Base-by-base conservation (phyloP, 129 eudicot genomes). In the Heracleum sosnowskyi region DNA sequence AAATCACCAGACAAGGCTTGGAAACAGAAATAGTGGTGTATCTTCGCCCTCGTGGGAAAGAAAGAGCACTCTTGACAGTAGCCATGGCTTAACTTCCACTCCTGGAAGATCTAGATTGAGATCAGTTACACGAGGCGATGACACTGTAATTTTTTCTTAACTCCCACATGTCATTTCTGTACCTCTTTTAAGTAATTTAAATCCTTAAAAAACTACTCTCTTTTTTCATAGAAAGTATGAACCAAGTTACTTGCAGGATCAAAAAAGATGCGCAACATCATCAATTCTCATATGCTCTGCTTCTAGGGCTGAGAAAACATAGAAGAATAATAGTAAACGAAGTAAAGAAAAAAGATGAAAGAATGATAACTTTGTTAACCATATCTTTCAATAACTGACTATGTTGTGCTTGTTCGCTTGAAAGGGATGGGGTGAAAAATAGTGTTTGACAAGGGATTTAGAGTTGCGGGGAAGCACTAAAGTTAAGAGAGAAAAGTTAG, bases 101-200 rank as follows among this genome's bases (percentile, higher is more conserved):
- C 98, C 98, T 49, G 91, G 91, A 62, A 85, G 98, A 82, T 89
- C 98, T 11, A 93, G 98, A 7, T 77, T 93, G 86, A 91, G 90
- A 89, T 85, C 93, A 55, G 91, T 87, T 73, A 85, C 95, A 40
- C 89, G 91, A 68, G 98, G 93, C 77, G 94, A 91, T 79, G 96
- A 91, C 64, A 84, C 91, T 3, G 98, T 93, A 91, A 85, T 83
- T 75, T 41, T 13, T 82, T 46, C 29, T 26, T 49, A 49, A 69
- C 42, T 63, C 75, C 42, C 45, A 45, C 24, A 42, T 40, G 28
- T 77, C 73, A 68, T 49, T 24, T 31, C 12, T 51, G 20, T 47
- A 20, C 40, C 2, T 46, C 3, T 39, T 44, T 29, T 33, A 33
- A 20, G 7, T 69, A 34, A 34, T 31, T 28, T 53, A 2, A 51